Percentiles rank a stretch among this genome's conserved stretches.
Evolutionary conservation across 148 eudicot genomes (phyloP).

Genomic region (Cornus florida): DNA sequence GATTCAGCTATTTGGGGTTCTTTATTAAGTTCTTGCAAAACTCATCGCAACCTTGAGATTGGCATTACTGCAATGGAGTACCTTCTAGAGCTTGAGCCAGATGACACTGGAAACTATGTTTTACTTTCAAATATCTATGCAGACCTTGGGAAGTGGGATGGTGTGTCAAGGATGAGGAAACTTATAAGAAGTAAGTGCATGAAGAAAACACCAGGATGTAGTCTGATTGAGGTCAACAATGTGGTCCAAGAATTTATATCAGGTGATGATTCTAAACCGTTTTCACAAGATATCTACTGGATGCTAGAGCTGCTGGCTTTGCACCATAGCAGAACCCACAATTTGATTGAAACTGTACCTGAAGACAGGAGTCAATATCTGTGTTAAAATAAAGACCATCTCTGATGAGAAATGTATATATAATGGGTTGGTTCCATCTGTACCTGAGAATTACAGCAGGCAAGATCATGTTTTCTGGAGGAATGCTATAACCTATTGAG

Average conservation of each 20-base stretch:
- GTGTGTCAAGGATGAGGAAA: conserved; percentile 32
- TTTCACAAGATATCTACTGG: conserved; percentile 15
- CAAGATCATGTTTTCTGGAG: neutral
- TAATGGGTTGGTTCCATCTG: neutral
- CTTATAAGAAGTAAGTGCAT: conserved; percentile 31
- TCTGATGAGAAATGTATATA: neutral
- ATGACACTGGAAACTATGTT: conserved; percentile 47
- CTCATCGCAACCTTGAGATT: conserved; percentile 40
- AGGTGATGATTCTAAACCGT: conserved; percentile 20
- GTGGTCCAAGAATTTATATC: conserved; percentile 23
- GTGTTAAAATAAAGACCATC: neutral
- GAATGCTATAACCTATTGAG: neutral
- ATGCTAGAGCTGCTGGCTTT: conserved; percentile 25
- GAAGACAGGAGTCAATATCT: conserved; percentile 7
- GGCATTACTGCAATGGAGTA: conserved; percentile 37
- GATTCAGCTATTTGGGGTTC: conserved; percentile 52
- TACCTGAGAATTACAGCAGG: neutral
- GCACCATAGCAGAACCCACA: conserved; percentile 12
- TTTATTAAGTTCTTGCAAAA: conserved; percentile 44
- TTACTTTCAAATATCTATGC: conserved; percentile 46
- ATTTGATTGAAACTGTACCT: conserved; percentile 5
- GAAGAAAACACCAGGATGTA: conserved; percentile 34
- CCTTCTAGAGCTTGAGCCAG: conserved; percentile 44
- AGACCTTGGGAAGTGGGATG: conserved; percentile 39
- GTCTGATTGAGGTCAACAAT: conserved; percentile 30